Conservation (phyloP, 78 protist genomes). For the Capsaspora owczarzaki region DNA sequence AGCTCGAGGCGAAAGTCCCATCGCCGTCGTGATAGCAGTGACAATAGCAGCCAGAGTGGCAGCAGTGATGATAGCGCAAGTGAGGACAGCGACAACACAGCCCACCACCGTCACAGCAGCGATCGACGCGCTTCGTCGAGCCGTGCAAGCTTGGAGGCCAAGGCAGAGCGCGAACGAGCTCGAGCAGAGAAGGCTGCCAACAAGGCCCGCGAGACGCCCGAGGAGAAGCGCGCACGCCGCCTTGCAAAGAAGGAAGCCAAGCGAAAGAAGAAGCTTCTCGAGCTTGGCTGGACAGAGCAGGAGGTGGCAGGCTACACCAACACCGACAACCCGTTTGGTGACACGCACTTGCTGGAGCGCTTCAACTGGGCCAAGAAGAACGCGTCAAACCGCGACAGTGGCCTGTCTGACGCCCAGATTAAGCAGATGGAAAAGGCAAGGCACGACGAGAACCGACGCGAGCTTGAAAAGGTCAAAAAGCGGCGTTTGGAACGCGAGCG, state of each 20-base stretch:
- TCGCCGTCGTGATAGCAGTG: too few relatives aligned
- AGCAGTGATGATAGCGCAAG: too few relatives aligned
- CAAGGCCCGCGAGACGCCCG: conserved; percentile 7
- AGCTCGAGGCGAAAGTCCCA: too few relatives aligned
- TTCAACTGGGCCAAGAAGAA: conserved; percentile 73
- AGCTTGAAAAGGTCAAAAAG: conserved; percentile 58
- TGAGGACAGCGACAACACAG: too few relatives aligned
- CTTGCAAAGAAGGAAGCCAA: conserved; percentile 23
- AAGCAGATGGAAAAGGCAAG: neutral
- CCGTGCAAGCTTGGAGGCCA: too few relatives aligned
- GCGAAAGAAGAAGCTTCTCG: neutral
- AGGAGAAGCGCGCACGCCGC: conserved; percentile 34
- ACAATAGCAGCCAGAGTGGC: too few relatives aligned
- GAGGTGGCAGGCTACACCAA: conserved; percentile 60
- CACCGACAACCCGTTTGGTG: conserved; percentile 68
- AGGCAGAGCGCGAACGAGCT: neutral
- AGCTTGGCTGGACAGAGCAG: conserved; percentile 1
- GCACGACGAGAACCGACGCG: conserved; percentile 9
- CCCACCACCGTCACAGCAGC: too few relatives aligned
- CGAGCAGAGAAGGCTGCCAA: neutral
- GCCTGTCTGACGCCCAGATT: neutral
- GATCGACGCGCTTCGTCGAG: too few relatives aligned
- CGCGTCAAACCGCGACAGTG: neutral
- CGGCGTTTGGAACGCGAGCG: conserved; percentile 67
- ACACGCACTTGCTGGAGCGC: conserved; percentile 47